Percentiles rank a stretch among this genome's conserved stretches.
Conservation (phyloP, 345 rosid species). For the Rubroshorea leprosula region DNA sequence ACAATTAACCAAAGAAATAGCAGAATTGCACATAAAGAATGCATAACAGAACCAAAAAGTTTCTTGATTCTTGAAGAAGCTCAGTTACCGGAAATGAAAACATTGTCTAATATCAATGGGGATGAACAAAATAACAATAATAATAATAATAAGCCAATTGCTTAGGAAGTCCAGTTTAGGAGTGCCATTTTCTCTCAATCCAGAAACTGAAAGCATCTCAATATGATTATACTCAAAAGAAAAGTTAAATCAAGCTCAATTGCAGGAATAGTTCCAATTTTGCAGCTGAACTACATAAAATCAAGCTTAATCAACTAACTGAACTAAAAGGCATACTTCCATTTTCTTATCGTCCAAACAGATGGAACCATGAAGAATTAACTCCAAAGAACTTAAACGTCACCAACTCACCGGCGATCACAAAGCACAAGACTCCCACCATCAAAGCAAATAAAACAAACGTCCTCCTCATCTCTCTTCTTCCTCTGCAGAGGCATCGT, state of each 20-base stretch:
- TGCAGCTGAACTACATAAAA: neutral
- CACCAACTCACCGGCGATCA: constrained; percentile 76
- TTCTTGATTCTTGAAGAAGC: neutral
- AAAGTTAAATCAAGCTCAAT: neutral
- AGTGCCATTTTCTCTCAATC: neutral
- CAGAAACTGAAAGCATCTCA: neutral
- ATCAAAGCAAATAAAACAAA: constrained; percentile 96
- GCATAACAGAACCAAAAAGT: no score
- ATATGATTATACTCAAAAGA: neutral
- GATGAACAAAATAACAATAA: neutral
- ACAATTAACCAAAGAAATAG: constrained; percentile 15
- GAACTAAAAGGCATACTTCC: neutral
- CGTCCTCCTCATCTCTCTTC: constrained; percentile 80
- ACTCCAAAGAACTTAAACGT: neutral
- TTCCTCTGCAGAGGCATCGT: constrained; percentile 22
- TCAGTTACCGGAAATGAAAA: neutral
- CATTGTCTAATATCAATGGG: no score
- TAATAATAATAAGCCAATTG: no score
- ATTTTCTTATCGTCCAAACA: constrained; percentile 8
- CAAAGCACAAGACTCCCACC: constrained; percentile 97
- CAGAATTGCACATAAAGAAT: neutral
- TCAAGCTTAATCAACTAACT: constrained; percentile 1
- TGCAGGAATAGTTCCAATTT: neutral
- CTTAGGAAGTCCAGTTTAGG: neutral
- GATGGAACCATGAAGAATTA: neutral